These are phyloP conservation scores for Ogataea dorogensis DNA, from an alignment of 805 yeast genomes.

Conservation along the genomic window DNA sequence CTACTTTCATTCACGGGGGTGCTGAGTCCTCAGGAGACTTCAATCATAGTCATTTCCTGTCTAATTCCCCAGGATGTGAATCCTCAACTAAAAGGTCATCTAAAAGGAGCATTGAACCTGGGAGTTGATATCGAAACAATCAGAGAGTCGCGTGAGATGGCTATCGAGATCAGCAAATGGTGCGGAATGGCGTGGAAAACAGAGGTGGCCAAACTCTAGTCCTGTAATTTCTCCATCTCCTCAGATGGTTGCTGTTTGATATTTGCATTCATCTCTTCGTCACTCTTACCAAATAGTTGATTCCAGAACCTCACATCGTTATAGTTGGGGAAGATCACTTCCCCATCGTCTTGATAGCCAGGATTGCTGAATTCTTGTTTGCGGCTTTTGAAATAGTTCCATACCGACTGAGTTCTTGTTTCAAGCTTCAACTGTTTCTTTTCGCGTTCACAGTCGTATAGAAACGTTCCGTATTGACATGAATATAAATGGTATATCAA, in stretches of 20 bases:
- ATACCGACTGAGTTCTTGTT: slow-evolving; percentile 67
- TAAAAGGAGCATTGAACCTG: slow-evolving; percentile 78
- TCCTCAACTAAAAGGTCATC: slow-evolving; percentile 89
- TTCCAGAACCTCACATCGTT: slow-evolving; percentile 83
- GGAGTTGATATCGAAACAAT: slow-evolving; percentile 71
- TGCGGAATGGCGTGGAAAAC: slow-evolving; percentile 65
- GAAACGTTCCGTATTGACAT: slow-evolving; percentile 91
- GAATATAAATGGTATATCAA: slow-evolving; percentile 85
- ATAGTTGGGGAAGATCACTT: slow-evolving; percentile 58
- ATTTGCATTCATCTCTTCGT: slow-evolving; percentile 57
- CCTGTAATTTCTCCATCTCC: slow-evolving; percentile 7
- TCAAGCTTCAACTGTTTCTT: slow-evolving; percentile 42
- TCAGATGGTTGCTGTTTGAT: slow-evolving; percentile 9
- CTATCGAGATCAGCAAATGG: slow-evolving; percentile 68
- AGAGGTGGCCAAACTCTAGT: slow-evolving; percentile 51
- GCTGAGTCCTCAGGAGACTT: slow-evolving; percentile 65
- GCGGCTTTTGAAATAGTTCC: slow-evolving; percentile 91
- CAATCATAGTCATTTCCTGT: slow-evolving; percentile 72
- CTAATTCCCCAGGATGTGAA: slow-evolving; percentile 91
- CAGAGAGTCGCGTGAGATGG: slow-evolving; percentile 56
- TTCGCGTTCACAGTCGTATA: slow-evolving; percentile 73
- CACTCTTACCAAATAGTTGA: slow-evolving; percentile 74
- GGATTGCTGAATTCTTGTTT: slow-evolving; percentile 63
- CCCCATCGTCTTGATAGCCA: slow-evolving; percentile 41
- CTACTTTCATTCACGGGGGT: slow-evolving; percentile 67